phyloP scores from a whole-genome alignment of 495 filamentous ascomycete species.

The Ramalina peruviana region DNA sequence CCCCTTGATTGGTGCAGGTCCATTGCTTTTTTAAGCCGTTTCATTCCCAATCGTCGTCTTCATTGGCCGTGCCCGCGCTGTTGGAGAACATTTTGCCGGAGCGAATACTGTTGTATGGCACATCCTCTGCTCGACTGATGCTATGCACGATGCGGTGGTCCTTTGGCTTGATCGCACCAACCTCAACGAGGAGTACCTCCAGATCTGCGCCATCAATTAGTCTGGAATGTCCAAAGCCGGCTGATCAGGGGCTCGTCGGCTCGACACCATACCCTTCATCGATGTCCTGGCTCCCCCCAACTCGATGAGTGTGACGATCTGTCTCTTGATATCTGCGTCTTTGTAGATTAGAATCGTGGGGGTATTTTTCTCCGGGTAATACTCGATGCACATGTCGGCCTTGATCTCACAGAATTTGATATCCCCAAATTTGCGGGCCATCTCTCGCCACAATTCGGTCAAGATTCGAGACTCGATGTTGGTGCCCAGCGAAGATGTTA shows the following conservation, averaged over 20 bases:
- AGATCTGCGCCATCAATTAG: conserved; percentile 31
- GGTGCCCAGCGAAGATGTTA: conserved; percentile 59
- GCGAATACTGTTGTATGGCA: conserved; percentile 30
- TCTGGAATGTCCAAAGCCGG: neutral
- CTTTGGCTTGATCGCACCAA: conserved; percentile 60
- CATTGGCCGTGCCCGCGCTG: conserved; percentile 27
- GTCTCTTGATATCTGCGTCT: conserved; percentile 79
- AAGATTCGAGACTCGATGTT: conserved; percentile 75
- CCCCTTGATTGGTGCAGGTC: too few relatives aligned
- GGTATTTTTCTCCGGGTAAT: conserved; percentile 86
- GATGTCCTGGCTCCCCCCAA: conserved; percentile 56
- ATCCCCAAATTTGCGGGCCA: conserved; percentile 74
- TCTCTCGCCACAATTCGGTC: conserved; percentile 73
- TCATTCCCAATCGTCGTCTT: conserved; percentile 68
- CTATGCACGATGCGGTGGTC: conserved; percentile 55
- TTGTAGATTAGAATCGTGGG: conserved; percentile 88
- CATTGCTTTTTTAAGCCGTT: too few relatives aligned
- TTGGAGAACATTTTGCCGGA: conserved; percentile 22
- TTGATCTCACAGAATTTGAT: conserved; percentile 96
- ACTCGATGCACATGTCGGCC: conserved; percentile 87
- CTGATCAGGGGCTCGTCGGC: neutral
- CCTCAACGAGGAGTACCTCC: conserved; percentile 64
- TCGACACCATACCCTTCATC: conserved; percentile 36
- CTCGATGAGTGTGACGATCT: conserved; percentile 74
- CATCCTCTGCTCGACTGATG: conserved; percentile 22